Evolutionary conservation across 2,329 filamentous ascomycete genomes (phyloP).

Genomic region (Neonectria sp.): DNA sequence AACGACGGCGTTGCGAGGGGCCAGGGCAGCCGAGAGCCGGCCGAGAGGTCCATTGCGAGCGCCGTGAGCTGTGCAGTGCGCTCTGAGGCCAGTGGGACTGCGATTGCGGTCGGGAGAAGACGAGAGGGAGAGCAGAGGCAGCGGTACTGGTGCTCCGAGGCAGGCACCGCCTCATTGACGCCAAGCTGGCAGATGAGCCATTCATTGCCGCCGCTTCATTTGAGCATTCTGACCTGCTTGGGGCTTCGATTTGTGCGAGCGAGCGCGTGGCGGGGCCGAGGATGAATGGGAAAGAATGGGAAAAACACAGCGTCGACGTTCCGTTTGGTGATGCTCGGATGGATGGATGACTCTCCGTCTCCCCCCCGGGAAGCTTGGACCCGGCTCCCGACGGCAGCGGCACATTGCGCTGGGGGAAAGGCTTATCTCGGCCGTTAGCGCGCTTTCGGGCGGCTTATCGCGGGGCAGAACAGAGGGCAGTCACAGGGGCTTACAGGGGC

Average conservation of each 20-base stretch:
- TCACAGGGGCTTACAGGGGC: conserved; percentile 6
- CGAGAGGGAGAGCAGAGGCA: conserved; percentile 13
- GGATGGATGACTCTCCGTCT: conserved; percentile 16
- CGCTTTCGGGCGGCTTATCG: conserved; percentile 35
- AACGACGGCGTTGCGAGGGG: conserved; percentile 23
- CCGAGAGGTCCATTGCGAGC: conserved; percentile 11
- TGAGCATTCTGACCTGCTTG: conserved; percentile 22
- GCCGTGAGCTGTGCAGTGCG: conserved; percentile 18
- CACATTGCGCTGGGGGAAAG: not conserved
- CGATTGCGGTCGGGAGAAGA: conserved; percentile 24
- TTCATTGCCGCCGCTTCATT: conserved; percentile 42
- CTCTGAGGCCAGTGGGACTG: conserved; percentile 9
- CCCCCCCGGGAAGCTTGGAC: conserved; percentile 28
- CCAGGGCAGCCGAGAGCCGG: too few species aligned
- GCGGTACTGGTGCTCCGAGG: conserved; percentile 20
- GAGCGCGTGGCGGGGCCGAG: not conserved
- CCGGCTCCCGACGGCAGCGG: conserved; percentile 14
- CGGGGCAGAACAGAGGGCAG: conserved; percentile 14
- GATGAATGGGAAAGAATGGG: not conserved
- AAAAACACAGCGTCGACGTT: not conserved
- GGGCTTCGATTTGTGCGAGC: not conserved
- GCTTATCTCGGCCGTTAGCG: conserved; percentile 27
- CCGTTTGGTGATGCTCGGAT: conserved; percentile 6
- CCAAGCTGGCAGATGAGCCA: conserved; percentile 32
- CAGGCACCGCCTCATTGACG: conserved; percentile 41